Evolutionary conservation across 2,329 filamentous ascomycete species (phyloP).

Genomic region (Thielaviopsis musarum): DNA sequence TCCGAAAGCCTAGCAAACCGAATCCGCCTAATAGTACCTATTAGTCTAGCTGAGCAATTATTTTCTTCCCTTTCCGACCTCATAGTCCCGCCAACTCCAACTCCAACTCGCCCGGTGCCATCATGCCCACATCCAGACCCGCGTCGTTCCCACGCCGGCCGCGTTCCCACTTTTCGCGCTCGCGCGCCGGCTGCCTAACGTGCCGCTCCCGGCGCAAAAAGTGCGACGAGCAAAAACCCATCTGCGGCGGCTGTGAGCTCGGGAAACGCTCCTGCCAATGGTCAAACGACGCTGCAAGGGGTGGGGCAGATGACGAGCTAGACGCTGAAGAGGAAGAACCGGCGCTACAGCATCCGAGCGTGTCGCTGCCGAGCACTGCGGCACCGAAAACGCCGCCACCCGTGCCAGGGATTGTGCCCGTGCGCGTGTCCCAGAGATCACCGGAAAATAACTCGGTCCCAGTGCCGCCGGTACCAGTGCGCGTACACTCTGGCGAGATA

Average conservation of each 20-base stretch:
- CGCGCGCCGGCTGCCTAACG: conserved; percentile 24
- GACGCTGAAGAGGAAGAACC: not conserved
- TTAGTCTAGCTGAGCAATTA: too few species aligned
- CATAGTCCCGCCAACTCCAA: too few species aligned
- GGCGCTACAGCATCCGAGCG: not conserved
- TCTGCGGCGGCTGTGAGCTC: conserved; percentile 22
- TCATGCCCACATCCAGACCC: conserved; percentile 5
- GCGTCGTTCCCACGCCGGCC: conserved; percentile 7
- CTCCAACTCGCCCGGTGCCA: not conserved
- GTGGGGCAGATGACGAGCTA: not conserved
- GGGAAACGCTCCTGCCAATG: conserved; percentile 15
- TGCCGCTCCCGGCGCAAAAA: conserved; percentile 31
- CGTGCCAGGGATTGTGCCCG: conserved; percentile 1
- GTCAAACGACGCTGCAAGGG: conserved; percentile 11
- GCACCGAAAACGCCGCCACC: conserved; percentile 4
- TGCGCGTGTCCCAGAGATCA: conserved; percentile 1
- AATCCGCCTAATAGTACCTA: too few species aligned
- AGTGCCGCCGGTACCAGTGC: not conserved
- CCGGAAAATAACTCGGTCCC: not conserved
- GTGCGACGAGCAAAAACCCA: conserved; percentile 28
- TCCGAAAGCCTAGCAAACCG: too few species aligned
- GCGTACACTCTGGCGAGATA: not conserved
- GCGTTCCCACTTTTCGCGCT: conserved; percentile 10
- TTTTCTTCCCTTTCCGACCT: too few species aligned
- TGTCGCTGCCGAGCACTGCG: not conserved